A percentile compares a stretch with the other conserved stretches of the same genome.
Evolutionary conservation across 2,329 filamentous ascomycete genomes (phyloP).

Genomic region (Paecilomyces variotii): DNA sequence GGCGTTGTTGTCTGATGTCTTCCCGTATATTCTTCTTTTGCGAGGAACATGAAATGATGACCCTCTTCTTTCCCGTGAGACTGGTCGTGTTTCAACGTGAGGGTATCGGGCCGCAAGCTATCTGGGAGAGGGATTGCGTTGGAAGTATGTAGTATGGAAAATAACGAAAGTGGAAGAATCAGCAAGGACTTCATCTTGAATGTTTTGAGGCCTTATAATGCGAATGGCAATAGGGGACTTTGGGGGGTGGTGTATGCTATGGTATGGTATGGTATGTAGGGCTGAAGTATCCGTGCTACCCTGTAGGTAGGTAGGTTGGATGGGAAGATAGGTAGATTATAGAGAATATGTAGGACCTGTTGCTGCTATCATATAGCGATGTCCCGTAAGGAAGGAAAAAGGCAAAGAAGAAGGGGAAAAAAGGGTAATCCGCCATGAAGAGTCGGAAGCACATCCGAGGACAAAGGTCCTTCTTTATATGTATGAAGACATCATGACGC

Average conservation of each 20-base stretch:
- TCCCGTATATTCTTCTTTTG: not conserved
- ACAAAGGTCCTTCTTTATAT: not conserved
- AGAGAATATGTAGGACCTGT: not conserved
- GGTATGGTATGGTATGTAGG: not conserved
- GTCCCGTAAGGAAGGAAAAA: not conserved
- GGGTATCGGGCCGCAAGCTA: not conserved
- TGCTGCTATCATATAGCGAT: not conserved
- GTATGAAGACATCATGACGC: not conserved
- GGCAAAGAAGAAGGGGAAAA: too few relatives aligned
- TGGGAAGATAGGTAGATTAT: not conserved
- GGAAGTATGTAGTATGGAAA: not conserved
- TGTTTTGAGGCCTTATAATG: not conserved
- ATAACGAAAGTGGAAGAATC: not conserved
- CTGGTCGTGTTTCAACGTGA: not conserved
- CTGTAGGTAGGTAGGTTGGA: not conserved
- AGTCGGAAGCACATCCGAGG: not conserved
- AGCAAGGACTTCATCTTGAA: not conserved
- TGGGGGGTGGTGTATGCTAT: not conserved
- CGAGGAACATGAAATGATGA: not conserved
- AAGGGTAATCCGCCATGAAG: not conserved
- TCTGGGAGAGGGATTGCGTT: not conserved
- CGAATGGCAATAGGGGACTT: not conserved
- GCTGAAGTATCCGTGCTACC: not conserved
- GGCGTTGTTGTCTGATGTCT: not conserved
- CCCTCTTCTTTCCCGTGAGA: not conserved